Evolutionary conservation across 257 asterid species (phyloP), one percentile per base, ranked within the genome.

Genomic region (Eucommia ulmoides): DNA sequence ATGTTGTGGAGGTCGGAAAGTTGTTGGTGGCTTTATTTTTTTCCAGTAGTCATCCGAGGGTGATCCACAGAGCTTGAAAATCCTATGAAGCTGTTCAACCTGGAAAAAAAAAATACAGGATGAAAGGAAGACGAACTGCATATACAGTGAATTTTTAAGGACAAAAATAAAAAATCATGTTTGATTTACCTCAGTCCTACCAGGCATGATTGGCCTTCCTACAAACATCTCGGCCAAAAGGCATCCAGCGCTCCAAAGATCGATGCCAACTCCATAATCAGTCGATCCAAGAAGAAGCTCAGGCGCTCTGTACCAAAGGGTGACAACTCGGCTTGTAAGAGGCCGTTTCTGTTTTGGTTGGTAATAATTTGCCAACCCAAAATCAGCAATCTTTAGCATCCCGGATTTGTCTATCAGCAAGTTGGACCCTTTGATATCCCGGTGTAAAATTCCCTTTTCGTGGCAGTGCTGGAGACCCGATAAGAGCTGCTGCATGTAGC

Each of bases 251-350:
- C 95, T 84, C 93, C 93, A 84, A 8, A 81, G 83, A 71, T 82
- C 91, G 61, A 82, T 71, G 17, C 88, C 95, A n/a, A 75, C 84
- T 38, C 85, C 84, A 55, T 82, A 85, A 65, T 82, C 81, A 4
- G 83, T 85, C 7, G 80, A 65, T 20, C 96, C 85, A 45, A 82
- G 69, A 23, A 85, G 75, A 15, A 81, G 63, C 41, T 84, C 95
- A 3, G 95, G 95, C 29, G 95, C 93, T 56, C 95, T 76, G 18
- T 84, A 84, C 95, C 95, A 84, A 3, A 84, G 57, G 12, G 95
- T 84, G 38, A 84, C 95, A 42, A 84, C 95, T 58, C 91, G 65
- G 62, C 74, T 78, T 0, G 95, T 84, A 0, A 73, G 78, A 52
- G 77, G 74, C 1, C 66, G 74, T 23, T 62, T 82, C 17, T 71